These are phyloP conservation scores for Eucalyptus viminalis DNA, from an alignment of 345 rosid genomes.

Conservation along the genomic window DNA sequence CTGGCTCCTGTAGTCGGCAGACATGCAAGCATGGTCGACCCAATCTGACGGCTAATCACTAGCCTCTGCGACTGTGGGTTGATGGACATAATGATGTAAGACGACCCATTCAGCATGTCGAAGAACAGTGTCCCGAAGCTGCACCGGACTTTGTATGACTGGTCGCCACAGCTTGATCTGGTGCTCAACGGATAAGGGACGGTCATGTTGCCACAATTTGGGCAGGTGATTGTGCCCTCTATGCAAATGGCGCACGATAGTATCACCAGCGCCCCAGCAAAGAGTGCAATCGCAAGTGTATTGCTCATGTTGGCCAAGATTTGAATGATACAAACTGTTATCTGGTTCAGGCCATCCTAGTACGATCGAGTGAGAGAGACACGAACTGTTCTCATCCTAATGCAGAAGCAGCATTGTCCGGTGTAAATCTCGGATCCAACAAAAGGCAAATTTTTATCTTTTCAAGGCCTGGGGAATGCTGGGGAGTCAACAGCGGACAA, in stretches of 20 bases:
- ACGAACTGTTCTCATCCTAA: not conserved
- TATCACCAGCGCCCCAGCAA: not conserved
- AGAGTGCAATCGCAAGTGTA: not conserved
- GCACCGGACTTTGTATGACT: conserved; percentile 7
- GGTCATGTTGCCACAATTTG: conserved; percentile 6
- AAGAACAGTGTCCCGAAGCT: not conserved
- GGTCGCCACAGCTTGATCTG: conserved; percentile 9
- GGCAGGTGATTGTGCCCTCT: not conserved
- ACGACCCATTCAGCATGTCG: conserved; percentile 2
- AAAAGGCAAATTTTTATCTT: not conserved
- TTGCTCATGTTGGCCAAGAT: not conserved
- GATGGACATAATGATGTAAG: conserved; percentile 34
- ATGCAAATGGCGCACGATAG: not conserved
- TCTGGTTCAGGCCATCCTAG: too few species aligned
- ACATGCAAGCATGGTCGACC: conserved; percentile 14
- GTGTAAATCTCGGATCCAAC: not conserved
- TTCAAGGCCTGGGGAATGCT: not conserved
- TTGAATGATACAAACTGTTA: not conserved
- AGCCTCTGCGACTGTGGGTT: conserved; percentile 23
- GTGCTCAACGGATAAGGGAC: conserved; percentile 25
- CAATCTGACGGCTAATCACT: conserved; percentile 18
- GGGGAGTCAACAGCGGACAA: not conserved
- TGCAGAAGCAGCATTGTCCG: not conserved
- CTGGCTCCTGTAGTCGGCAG: conserved; percentile 14
- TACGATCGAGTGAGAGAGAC: not conserved